Base-by-base conservation (phyloP, 148 eudicot genomes). In the Rhododendron mucronatum region DNA sequence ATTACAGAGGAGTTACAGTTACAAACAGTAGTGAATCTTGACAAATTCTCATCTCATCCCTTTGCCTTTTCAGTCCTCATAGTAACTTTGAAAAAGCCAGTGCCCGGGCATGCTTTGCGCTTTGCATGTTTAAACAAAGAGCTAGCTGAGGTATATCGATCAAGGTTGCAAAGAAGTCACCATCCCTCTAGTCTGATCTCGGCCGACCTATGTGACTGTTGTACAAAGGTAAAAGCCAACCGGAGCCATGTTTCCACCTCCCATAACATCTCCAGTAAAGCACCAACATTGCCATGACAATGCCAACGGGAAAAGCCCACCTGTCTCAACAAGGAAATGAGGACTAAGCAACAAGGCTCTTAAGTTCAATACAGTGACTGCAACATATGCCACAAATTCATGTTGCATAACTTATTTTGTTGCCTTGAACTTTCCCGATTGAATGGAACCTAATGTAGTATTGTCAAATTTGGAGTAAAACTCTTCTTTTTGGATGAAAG, bases 181-280 rank as follows among this genome's bases (percentile, higher is more conserved):
- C 78, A 86, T 79, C 80, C 33, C 37, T 84, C 85, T 87, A 95
- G 51, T 96, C 99, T 86, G 95, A 92, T 96, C 99, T 93, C 69
- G 90, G 85, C 55, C 91, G 88, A 78, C 88, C 93, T 88, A 93
- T 95, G 20, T 88, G 88, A 86, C 77, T 93, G 92, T 88, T 90
- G 87, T 93, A 95, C 89, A 96, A 7, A 44, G 99, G 98, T 87
- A 96, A 88, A 65, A 91, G 85, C 96, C 95, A 93, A 55, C 88
- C 81, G 37, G 93, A 81, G 35, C 94, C 91, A 85, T 90, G 91
- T 90, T 92, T 94, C 91, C 92, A 90, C 90, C 95, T 94, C 74
- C 95, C 98, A 63, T 88, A 94, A 87, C 96, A 94, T 87, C 98
- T 96, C 99, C 98, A 97, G 86, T 97, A 97, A 7, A 93, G 89